Percentiles rank a stretch among this genome's conserved stretches.
Conservation (phyloP, 495 filamentous ascomycete genomes). For the Friedmanniomyces simplex region DNA sequence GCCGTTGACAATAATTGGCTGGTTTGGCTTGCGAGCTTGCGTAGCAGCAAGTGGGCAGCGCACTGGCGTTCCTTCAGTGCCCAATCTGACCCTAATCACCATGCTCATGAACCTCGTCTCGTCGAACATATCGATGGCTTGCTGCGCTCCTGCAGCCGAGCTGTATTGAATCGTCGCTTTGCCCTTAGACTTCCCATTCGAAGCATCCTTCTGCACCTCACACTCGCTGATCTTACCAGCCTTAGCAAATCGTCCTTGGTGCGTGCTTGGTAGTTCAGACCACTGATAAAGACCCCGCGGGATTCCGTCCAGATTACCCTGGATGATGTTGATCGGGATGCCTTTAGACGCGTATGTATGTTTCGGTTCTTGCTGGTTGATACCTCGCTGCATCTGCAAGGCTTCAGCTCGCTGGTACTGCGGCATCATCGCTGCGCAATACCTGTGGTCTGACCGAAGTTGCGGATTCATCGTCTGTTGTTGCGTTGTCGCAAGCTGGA, state of each 20-base stretch:
- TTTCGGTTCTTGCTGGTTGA: not conserved
- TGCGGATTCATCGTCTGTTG: not conserved
- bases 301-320: conserved; percentile 24
- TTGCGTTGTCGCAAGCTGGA: not conserved
- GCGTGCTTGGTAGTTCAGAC: conserved; percentile 18
- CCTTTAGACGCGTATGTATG: conserved; percentile 17
- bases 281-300: conserved; percentile 29
- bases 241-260: conserved; percentile 19
- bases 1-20: conserved; percentile 21
- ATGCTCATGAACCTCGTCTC: conserved; percentile 13
- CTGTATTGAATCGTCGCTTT: conserved; percentile 23
- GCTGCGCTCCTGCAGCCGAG: conserved; percentile 20
- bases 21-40: not conserved
- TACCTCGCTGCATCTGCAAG: not conserved
- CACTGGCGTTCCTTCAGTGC: conserved; percentile 25
- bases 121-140: conserved; percentile 21
- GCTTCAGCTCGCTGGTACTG: not conserved
- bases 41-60: conserved; percentile 10
- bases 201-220: conserved; percentile 19
- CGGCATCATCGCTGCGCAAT: not conserved
- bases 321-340: conserved; percentile 21
- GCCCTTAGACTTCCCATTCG: conserved; percentile 22
- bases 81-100: conserved; percentile 23
- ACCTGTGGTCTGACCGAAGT: not conserved
- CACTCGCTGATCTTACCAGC: conserved; percentile 12